Evolutionary conservation across 768 basidiomycete species (phyloP).

Genomic region (Pisolithus sp.): DNA sequence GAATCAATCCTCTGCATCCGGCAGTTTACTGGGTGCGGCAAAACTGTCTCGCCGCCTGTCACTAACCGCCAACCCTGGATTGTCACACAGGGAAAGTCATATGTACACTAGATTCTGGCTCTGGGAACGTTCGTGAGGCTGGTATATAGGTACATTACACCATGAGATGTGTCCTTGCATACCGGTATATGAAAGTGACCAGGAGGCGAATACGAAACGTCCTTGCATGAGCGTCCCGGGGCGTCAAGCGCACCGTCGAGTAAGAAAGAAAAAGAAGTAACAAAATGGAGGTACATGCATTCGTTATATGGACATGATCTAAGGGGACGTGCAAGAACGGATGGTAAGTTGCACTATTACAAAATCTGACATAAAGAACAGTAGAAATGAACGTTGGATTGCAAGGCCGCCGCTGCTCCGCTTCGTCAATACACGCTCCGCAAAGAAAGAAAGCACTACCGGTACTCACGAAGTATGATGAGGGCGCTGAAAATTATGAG

Average conservation of each 20-base stretch:
- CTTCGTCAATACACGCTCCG: slow-evolving; percentile 5
- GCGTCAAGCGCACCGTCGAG: neutral
- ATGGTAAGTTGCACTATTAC: slow-evolving; percentile 38
- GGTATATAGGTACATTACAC: slow-evolving; percentile 3
- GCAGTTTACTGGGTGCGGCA: neutral
- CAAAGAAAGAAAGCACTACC: neutral
- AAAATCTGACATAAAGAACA: slow-evolving; percentile 65
- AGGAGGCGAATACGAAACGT: neutral
- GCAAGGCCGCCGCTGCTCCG: slow-evolving; percentile 53
- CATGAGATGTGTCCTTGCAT: slow-evolving; percentile 1
- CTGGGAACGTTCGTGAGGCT: neutral
- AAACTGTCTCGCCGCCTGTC: neutral
- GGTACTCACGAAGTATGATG: slow-evolving; percentile 67
- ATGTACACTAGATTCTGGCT: neutral
- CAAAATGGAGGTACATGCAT: slow-evolving; percentile 21
- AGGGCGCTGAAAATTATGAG: slow-evolving; percentile 69
- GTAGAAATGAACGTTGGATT: slow-evolving; percentile 48
- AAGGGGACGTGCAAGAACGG: slow-evolving; percentile 18
- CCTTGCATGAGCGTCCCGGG: neutral
- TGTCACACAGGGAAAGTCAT: neutral
- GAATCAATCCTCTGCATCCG: neutral
- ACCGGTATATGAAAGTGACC: slow-evolving; percentile 7
- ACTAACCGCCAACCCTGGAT: neutral
- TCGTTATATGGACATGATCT: slow-evolving; percentile 18
- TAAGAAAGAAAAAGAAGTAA: neutral